Percentiles rank a stretch among this genome's conserved stretches.
Conservation (phyloP, 179 eudicot species). For the Monotropa hypopitys region DNA sequence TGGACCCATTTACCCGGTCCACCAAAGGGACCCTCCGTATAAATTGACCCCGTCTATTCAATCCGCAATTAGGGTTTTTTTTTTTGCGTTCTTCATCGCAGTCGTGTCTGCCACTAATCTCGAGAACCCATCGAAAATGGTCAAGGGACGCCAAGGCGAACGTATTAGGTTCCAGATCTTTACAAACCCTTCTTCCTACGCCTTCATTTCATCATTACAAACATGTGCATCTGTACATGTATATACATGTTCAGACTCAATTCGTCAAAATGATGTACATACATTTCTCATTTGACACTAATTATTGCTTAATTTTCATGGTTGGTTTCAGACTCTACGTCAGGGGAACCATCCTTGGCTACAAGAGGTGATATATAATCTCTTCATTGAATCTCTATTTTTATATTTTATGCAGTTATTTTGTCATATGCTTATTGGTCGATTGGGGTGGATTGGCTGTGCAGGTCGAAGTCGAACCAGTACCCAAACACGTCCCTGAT, state of each 20-base stretch:
- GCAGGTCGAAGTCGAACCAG: slow-evolving; percentile 50
- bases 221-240: not conserved
- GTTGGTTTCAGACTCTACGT: slow-evolving; percentile 28
- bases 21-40: not conserved
- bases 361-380: slow-evolving; percentile 27
- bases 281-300: not conserved
- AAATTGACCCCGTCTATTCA: not conserved
- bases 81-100: slow-evolving; percentile 1
- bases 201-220: not conserved
- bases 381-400: not conserved
- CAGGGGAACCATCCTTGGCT: slow-evolving; percentile 42
- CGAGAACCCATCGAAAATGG: slow-evolving; percentile 23
- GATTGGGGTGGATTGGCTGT: not conserved
- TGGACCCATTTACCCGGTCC: not conserved
- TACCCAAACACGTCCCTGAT: slow-evolving; percentile 59
- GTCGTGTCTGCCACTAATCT: not conserved
- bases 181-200: not conserved
- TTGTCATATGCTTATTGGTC: not conserved
- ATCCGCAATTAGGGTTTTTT: slow-evolving; percentile 9
- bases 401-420: not conserved
- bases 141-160: slow-evolving; percentile 53
- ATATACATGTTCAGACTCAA: not conserved
- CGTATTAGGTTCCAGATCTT: slow-evolving; percentile 26
- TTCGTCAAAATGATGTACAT: no score
- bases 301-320: not conserved